Base-by-base conservation (phyloP, 116 monocot genomes). In the Phalaenopsis hybrid region DNA sequence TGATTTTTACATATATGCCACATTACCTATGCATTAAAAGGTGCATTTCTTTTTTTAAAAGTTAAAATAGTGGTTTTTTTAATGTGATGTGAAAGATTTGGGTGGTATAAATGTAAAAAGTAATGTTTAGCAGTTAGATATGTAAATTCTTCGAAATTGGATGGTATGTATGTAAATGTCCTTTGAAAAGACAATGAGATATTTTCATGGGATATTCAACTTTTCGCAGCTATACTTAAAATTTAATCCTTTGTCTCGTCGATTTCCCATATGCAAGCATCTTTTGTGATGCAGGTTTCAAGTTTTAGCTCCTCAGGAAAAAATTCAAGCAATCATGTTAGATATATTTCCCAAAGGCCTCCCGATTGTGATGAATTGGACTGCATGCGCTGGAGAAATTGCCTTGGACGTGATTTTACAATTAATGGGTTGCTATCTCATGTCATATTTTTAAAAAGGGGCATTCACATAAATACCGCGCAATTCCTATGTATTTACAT, bases 341-440 rank as follows among this genome's bases (percentile, higher is more conserved):
- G 74, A 43, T 74, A 79, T 73, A 34, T 59, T 80, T 76, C 85
- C 34, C 83, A 45, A 76, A 87, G 78, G 44, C 86, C 87, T 79
- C 82, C 82, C 43, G 79, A 86, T 65, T 93, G 91, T 79, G 84
- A 85, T 80, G 87, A 92, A 44, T 80, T 87, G 76, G 98, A 98
- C 80, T 87, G 90, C 81, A 21, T 92, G 20, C 90, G 93, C 41
- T 98, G 98, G 98, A 91, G 80, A 68, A 95, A 98, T 81, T 98
- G 98, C 86, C 86, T 95, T 76, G 61, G 81, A 50, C 85, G 95
- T 33, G 98, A 98, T 75, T 92, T 98, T 81, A 98, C 98, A 12
- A 92, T 98, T 63, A 98, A 98, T 49, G 98, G 98, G 98, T 98
- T 76, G 21, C 41, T 52, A 83, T 48, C 63, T 78, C n/a, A 12